Conservation (phyloP, 495 filamentous ascomycete species). For the Pyronema domesticum region DNA sequence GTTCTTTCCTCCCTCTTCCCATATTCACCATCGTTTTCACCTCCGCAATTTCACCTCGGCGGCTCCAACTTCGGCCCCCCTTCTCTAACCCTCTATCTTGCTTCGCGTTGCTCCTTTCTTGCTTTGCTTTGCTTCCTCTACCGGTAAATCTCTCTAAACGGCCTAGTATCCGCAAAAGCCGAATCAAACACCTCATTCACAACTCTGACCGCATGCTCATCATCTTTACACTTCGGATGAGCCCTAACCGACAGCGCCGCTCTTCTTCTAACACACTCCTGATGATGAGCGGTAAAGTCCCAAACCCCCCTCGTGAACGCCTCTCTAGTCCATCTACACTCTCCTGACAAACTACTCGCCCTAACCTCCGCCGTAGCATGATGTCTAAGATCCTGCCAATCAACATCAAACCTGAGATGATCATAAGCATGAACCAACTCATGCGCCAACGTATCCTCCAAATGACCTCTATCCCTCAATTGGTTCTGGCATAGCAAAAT, state of each 20-base stretch:
- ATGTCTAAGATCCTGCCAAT: constrained; percentile 65
- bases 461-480: constrained; percentile 49
- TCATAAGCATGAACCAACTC: constrained; percentile 98
- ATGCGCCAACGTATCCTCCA: constrained; percentile 90
- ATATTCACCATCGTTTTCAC: too few relatives aligned
- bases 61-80: too few relatives aligned
- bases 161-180: constrained; percentile 81
- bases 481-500: constrained; percentile 84
- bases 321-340: constrained; percentile 82
- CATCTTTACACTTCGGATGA: constrained; percentile 65
- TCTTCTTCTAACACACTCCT: constrained; percentile 70
- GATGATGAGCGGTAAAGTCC: constrained; percentile 78
- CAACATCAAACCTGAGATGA: constrained; percentile 73
- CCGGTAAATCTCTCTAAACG: constrained; percentile 92
- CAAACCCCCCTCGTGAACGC: constrained; percentile 67
- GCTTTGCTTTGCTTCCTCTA: constrained; percentile 24
- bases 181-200: constrained; percentile 97
- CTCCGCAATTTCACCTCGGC: too few relatives aligned
- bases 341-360: constrained; percentile 56
- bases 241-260: constrained; percentile 58
- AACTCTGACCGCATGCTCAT: constrained; percentile 66
- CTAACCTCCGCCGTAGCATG: constrained; percentile 85
- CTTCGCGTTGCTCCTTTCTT: too few relatives aligned
- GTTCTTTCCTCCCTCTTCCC: too few relatives aligned
- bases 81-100: too few relatives aligned